Base-by-base conservation (phyloP, 106 monocot species). In the Agapanthus africanus region DNA sequence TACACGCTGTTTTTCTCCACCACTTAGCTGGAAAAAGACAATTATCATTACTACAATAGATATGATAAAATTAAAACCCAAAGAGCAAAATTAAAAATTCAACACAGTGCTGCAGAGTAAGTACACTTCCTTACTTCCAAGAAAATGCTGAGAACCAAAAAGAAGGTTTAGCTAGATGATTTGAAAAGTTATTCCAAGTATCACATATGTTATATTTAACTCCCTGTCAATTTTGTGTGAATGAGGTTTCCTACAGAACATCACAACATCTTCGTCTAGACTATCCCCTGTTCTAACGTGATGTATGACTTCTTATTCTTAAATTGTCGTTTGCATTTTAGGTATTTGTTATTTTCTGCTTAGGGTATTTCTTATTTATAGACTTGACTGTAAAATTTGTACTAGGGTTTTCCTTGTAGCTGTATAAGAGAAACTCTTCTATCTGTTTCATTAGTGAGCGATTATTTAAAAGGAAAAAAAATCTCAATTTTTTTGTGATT, bases 1-100 rank as follows among this genome's bases (percentile, higher is more conserved):
- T 41, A 99, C 99, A 50, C 99, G 84, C 52, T 99, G 99, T 72
- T 99, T 99, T 68, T 99, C 99, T 60, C 99, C 99, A 63, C 99
- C 99, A 64, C 99, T 99, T 70, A 99, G 81, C 99, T 99, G 84
- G 11, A 35, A 44, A 14, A 62, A 63, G 35, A 25, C 13, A 59
- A 61, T 19, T 42, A 44, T 13, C 40, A 16, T 18, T 10, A 59
- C 35, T 62, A 36, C 36, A 35, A 6, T 59, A 6, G 8, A 19
- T 36, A 52, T 23, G 23, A 52, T 25, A 52, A 52, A 52, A 25
- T 52, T 52, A 22, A 52, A n/a, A 13, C 59, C 32, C 32, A 59
- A 18, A 32, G 3, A 2, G 32, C 2, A 1, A 52, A 52, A 1
- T 2, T 25, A 6, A 52, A 16, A 22, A 22, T 23, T 25, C 52